phyloP scores from a whole-genome alignment of 2,329 filamentous ascomycete species.

The Ceratocystis lukuohia region DNA sequence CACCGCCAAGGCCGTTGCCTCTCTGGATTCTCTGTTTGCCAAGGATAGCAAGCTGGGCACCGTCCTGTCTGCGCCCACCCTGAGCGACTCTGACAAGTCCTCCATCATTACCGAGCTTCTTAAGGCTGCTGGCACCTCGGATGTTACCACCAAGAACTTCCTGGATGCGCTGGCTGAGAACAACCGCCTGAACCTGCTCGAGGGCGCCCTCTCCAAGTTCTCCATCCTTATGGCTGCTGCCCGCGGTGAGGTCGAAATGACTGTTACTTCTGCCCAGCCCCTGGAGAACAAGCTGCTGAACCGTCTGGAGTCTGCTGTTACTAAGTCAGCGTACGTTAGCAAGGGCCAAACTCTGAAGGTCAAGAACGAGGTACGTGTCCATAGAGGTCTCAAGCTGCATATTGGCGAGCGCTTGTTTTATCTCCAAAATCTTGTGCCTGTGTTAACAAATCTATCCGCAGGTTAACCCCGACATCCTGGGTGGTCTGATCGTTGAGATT shows the following conservation, averaged over 20 bases:
- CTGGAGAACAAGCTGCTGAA: slow-evolving; percentile 76
- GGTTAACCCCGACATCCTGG: slow-evolving; percentile 90
- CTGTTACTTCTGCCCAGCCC: slow-evolving; percentile 76
- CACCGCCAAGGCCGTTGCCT: slow-evolving; percentile 65
- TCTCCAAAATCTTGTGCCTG: not conserved
- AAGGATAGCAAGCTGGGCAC: slow-evolving; percentile 67
- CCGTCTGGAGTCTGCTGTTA: slow-evolving; percentile 74
- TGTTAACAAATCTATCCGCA: slow-evolving; percentile 26
- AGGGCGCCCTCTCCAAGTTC: slow-evolving; percentile 80
- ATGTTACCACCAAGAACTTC: slow-evolving; percentile 88
- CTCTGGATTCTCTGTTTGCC: slow-evolving; percentile 58
- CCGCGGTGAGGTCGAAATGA: slow-evolving; percentile 85
- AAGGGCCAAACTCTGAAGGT: slow-evolving; percentile 98
- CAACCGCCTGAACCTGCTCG: slow-evolving; percentile 78
- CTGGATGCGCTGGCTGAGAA: slow-evolving; percentile 82
- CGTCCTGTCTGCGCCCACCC: slow-evolving; percentile 70
- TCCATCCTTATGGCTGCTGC: slow-evolving; percentile 72
- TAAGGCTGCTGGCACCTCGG: slow-evolving; percentile 63
- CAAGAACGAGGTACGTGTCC: slow-evolving; percentile 58
- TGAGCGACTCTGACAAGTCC: slow-evolving; percentile 66
- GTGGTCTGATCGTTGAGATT: slow-evolving; percentile 88
- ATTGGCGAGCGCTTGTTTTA: not conserved
- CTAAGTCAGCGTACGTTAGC: slow-evolving; percentile 79
- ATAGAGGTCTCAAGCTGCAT: not conserved
- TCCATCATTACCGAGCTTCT: slow-evolving; percentile 75